phyloP scores from a whole-genome alignment of 805 yeast species.

The Nakazawaea ishiwadae region DNA sequence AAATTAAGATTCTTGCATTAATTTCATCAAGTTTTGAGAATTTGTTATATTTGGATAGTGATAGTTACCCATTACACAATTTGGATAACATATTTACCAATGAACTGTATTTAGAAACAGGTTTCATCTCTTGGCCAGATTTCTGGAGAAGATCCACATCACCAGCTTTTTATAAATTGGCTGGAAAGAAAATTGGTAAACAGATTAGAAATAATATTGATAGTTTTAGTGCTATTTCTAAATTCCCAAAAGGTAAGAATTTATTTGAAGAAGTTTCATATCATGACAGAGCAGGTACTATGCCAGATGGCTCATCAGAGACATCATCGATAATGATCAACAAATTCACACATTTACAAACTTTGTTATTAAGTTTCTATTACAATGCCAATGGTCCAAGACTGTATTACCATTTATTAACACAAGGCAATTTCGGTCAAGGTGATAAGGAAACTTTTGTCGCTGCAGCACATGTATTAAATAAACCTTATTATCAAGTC shows the following conservation, averaged over 20 bases:
- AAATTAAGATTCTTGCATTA: constrained; percentile 43
- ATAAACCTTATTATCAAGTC: constrained; percentile 44
- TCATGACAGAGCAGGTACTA: constrained; percentile 49
- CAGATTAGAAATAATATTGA: constrained; percentile 26
- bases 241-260: constrained; percentile 9
- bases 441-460: constrained; percentile 58
- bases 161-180: constrained; percentile 42
- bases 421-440: constrained; percentile 47
- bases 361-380: constrained; percentile 44
- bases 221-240: constrained; percentile 19
- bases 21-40: constrained; percentile 48
- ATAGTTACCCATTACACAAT: constrained; percentile 42
- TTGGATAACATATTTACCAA: constrained; percentile 49
- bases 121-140: constrained; percentile 57
- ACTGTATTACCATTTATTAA: constrained; percentile 39
- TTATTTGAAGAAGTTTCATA: constrained; percentile 28
- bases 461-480: constrained; percentile 44
- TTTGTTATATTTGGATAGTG: constrained; percentile 47
- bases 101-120: constrained; percentile 48
- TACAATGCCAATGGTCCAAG: constrained; percentile 50
- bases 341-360: constrained; percentile 41
- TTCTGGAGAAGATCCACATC: constrained; percentile 56
- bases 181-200: constrained; percentile 29
- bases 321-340: constrained; percentile 49
- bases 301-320: constrained; percentile 53